phyloP scores from a whole-genome alignment of 371 early-diverging fungal species.

The Mucor circinelloides region DNA sequence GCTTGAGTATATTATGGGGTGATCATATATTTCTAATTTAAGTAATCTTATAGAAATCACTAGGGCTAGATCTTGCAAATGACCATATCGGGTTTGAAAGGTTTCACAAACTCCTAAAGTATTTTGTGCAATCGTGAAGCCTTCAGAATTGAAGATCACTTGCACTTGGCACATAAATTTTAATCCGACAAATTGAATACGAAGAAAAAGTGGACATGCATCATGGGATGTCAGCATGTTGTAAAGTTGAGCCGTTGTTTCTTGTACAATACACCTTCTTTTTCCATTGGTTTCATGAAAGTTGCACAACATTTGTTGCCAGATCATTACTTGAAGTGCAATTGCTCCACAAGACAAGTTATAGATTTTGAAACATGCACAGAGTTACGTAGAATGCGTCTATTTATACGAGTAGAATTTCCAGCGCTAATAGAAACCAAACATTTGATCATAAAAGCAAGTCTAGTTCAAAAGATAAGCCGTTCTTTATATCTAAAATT shows the following conservation, averaged over 20 bases:
- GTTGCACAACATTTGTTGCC: not conserved
- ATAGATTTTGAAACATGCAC: not conserved
- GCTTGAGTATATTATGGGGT: not conserved
- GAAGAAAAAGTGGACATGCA: not conserved
- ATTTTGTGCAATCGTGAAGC: not conserved
- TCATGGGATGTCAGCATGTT: not conserved
- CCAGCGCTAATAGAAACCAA: too few species aligned
- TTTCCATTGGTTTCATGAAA: not conserved
- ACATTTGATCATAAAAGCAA: too few species aligned
- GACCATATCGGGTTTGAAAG: not conserved
- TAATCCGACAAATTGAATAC: not conserved
- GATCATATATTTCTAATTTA: not conserved
- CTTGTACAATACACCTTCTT: not conserved
- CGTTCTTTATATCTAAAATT: too few species aligned
- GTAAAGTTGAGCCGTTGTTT: not conserved
- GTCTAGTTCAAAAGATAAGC: too few species aligned
- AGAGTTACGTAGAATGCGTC: not conserved
- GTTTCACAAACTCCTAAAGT: not conserved
- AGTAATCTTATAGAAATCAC: not conserved
- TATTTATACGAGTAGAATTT: too few species aligned
- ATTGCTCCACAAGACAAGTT: not conserved
- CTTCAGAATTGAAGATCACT: not conserved
- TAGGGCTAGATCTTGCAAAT: not conserved
- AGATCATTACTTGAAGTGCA: not conserved
- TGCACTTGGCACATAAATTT: not conserved